These are phyloP conservation scores for Daldinia loculata DNA, from an alignment of 495 filamentous ascomycete genomes.

Conservation along the genomic window DNA sequence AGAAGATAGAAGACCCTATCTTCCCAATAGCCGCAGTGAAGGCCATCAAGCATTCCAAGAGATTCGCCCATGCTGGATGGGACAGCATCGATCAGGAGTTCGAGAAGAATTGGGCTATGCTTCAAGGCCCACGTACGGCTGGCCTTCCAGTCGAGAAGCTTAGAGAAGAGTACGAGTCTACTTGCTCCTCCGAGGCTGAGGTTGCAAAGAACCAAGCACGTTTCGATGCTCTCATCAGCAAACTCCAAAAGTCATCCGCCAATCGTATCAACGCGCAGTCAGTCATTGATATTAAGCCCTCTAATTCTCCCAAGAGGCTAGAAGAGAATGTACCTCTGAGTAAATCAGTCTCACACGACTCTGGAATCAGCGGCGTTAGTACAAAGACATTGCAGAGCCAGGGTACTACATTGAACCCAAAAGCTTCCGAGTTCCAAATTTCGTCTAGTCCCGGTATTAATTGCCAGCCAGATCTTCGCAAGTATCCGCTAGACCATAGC, in stretches of 20 bases:
- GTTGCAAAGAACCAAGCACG: constrained; percentile 1
- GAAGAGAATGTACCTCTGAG: neutral
- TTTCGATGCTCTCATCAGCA: constrained; percentile 30
- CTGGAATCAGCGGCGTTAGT: constrained; percentile 25
- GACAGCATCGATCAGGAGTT: constrained; percentile 20
- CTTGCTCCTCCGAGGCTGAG: neutral
- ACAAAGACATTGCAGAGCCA: neutral
- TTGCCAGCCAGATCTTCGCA: neutral
- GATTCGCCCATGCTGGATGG: constrained; percentile 13
- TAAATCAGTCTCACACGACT: constrained; percentile 13
- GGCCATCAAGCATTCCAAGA: constrained; percentile 18
- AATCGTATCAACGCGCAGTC: neutral
- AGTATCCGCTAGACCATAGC: neutral
- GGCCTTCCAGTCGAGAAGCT: constrained; percentile 24
- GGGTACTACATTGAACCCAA: constrained; percentile 33
- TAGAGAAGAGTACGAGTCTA: constrained; percentile 25
- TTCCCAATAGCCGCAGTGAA: constrained; percentile 17
- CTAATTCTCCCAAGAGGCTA: neutral
- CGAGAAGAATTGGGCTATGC: constrained; percentile 5
- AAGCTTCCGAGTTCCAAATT: constrained; percentile 35
- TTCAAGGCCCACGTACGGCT: constrained; percentile 31
- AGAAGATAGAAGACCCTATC: neutral
- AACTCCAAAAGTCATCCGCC: constrained; percentile 33
- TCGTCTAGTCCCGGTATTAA: neutral
- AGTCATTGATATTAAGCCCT: neutral